Evolutionary conservation across 1,284 basidiomycete genomes (phyloP), one percentile per base, ranked within the genome.

Genomic region (Sphagnurus paluster): DNA sequence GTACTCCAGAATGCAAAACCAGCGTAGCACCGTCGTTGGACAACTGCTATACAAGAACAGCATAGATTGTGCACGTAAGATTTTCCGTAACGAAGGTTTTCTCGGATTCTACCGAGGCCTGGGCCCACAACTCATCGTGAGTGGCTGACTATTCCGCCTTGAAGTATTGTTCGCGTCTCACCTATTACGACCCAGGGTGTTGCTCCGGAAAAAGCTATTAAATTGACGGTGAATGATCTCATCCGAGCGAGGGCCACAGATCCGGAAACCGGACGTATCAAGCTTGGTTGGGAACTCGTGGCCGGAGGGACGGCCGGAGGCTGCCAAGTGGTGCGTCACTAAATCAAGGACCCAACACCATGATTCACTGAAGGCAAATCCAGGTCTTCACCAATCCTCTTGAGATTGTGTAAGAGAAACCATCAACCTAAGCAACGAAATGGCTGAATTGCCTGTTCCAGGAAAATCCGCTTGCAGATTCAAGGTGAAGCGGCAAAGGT

Each of bases 121-220:
- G 41, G 87, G 93, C 5, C 96, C 96, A 30, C 96, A 99, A 64
- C 79, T 99, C 45, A 80, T 99, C 56, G 90, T 90, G 59, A 50
- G 87, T 47, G 25, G 28, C 3, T 30, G 28, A 30, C 30, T 33
- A 16, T 8, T 33, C n/a, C n/a, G n/a, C n/a, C n/a, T n/a, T n/a
- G n/a, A n/a, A 14, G 7, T 33, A 13, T 16, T 3, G 13, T 13
- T 21, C 34, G 4, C 7, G 17, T 21, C 23, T 13, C 26, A 20
- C 39, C 39, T 33, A 11, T 28, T 41, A 19, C 20, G 39, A 42
- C 26, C n/a, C 63, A 93, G 90, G 96, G 96, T 61, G 96, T 99
- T 33, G 97, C 96, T 10, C 96, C 96, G 10, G 96, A 99, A 69
- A 99, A 97, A 72, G 93, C 93, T 9, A 96, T 97, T 71, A 97